phyloP scores from a whole-genome alignment of 805 yeast species.

The Saturnispora diversa region DNA sequence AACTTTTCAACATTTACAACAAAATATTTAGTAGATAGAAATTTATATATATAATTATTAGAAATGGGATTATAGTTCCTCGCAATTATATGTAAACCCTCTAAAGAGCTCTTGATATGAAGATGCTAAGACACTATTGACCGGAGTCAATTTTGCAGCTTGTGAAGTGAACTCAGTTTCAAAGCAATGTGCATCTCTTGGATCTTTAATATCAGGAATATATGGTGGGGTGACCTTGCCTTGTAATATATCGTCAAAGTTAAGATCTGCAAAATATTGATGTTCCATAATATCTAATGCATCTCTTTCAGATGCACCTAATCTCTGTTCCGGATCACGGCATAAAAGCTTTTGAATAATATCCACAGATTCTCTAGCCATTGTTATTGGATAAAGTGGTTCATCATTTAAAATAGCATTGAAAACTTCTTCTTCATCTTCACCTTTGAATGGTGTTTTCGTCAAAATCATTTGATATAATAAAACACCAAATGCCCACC shows the following conservation, averaged over 20 bases:
- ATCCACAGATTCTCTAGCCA: slow-evolving; percentile 95
- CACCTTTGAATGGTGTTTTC: slow-evolving; percentile 96
- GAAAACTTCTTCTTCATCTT: slow-evolving; percentile 79
- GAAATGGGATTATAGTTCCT: slow-evolving; percentile 36
- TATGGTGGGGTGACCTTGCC: slow-evolving; percentile 79
- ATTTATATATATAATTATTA: too few relatives aligned
- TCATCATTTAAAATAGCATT: slow-evolving; percentile 95
- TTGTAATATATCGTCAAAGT: slow-evolving; percentile 76
- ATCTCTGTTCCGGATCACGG: slow-evolving; percentile 75
- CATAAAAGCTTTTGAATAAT: slow-evolving; percentile 85
- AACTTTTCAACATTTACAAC: too few relatives aligned
- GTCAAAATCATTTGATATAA: slow-evolving; percentile 94
- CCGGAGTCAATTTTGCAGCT: slow-evolving; percentile 91
- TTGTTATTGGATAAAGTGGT: slow-evolving; percentile 91
- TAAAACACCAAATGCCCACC: slow-evolving; percentile 99
- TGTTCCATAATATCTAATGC: slow-evolving; percentile 94
- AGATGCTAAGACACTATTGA: slow-evolving; percentile 76
- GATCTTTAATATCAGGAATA: slow-evolving; percentile 77
- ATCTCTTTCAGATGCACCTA: slow-evolving; percentile 83
- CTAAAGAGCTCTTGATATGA: slow-evolving; percentile 94
- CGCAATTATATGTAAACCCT: slow-evolving; percentile 86
- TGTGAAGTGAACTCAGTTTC: slow-evolving; percentile 94
- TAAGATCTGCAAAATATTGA: slow-evolving; percentile 82
- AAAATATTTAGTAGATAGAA: too few relatives aligned
- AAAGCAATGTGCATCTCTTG: slow-evolving; percentile 86